Base-by-base conservation (phyloP, 2,329 filamentous ascomycete species). In the Fusarium algeriense region DNA sequence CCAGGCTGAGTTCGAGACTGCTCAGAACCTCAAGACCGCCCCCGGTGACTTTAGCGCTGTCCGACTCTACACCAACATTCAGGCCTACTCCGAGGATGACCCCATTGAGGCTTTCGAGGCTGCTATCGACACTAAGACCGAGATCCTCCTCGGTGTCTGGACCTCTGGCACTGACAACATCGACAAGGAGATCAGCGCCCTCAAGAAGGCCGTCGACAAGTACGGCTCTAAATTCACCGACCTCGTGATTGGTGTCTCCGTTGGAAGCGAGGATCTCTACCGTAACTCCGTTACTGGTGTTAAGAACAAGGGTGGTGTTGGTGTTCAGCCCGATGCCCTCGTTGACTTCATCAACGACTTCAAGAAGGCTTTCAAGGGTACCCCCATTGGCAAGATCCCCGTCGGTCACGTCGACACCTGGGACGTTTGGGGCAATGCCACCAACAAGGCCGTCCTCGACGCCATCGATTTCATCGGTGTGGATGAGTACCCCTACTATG, bases 91-190 rank as follows among this genome's bases (percentile, higher is more conserved):
- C 77, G 87, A 93, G 84, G 87, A 88, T 74, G 92, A 95, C 81
- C 94, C 94, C 56, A 85, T 97, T 78, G 85, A 93, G 84, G 94
- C 94, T 44, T 89, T 95, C 82, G 92, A 93, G 82, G 90, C 90
- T 38, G 90, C 90, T 75, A 83, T 91, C 48, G 82, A 85, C 64
- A 89, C 88, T 67, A 83, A 89, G 45, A 89, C 88, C 20, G 81
- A 86, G 70, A 81, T 92, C 46, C 87, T 92, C 38, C 88, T 91
- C 55, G 90, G 90, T 69, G 82, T 92, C 76, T 92, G 90, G 90
- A 80, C 86, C 52, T 87, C 86, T 20, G 87, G 87, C 72, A 83
- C 82, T 46, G 79, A 80, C 59, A 87, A 85, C 78, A 91, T 87
- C 78, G 81, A 85, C 70, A 84, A 85, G 55, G 90, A 92, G 84